Percentiles rank a stretch among this genome's conserved stretches.
Conservation (phyloP, 768 basidiomycete species). For the Neoboletus magnificus region DNA sequence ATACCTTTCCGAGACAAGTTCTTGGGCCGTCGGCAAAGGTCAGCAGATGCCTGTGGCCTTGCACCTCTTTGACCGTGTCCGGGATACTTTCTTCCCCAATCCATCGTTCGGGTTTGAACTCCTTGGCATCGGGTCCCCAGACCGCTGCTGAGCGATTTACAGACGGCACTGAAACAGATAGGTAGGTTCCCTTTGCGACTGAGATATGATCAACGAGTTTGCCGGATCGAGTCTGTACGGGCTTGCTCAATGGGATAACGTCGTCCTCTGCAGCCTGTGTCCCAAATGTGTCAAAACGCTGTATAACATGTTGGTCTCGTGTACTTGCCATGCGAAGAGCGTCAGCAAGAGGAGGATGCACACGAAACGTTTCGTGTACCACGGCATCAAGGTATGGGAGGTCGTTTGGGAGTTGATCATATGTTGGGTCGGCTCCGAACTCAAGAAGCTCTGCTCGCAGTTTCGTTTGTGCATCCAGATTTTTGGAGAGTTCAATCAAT, state of each 20-base stretch:
- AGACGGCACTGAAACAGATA: constrained; percentile 42
- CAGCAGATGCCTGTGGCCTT: neutral
- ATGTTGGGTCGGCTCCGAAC: constrained; percentile 45
- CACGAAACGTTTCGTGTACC: constrained; percentile 43
- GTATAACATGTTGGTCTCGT: too few relatives aligned
- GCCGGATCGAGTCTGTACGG: constrained; percentile 44
- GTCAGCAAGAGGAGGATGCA: constrained; percentile 41
- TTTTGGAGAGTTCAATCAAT: constrained; percentile 50
- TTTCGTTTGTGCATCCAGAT: constrained; percentile 43
- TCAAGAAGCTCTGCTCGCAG: constrained; percentile 51
- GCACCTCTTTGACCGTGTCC: constrained; percentile 27
- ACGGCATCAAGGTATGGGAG: constrained; percentile 58
- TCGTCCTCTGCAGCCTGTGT: constrained; percentile 52
- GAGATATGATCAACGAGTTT: constrained; percentile 37
- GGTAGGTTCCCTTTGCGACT: constrained; percentile 45
- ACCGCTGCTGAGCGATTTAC: constrained; percentile 51
- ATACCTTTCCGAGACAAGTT: constrained; percentile 11
- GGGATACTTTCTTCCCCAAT: constrained; percentile 34
- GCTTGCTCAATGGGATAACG: constrained; percentile 52
- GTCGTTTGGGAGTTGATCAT: constrained; percentile 48
- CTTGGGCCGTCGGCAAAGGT: neutral
- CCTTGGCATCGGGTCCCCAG: constrained; percentile 60
- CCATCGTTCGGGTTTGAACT: constrained; percentile 68
- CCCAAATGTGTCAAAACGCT: neutral
- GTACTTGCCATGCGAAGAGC: constrained; percentile 13